These are phyloP conservation scores for Helicostylum pulchrum DNA, from an alignment of 192 early-diverging fungal species.

Conservation along the genomic window DNA sequence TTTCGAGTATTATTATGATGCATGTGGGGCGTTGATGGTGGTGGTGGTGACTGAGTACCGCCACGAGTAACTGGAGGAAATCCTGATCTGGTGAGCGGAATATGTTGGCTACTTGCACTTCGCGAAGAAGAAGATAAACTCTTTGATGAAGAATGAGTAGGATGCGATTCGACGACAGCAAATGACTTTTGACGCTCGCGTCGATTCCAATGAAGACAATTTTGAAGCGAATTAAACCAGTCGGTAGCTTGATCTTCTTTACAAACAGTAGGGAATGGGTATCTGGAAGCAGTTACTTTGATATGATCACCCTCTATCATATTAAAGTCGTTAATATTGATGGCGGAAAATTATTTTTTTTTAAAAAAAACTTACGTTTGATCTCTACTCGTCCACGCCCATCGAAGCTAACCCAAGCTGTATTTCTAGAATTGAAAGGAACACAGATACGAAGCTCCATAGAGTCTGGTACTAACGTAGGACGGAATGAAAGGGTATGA, in stretches of 20 bases:
- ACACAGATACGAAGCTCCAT: conserved; percentile 89
- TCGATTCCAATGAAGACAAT: conserved; percentile 93
- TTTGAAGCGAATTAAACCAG: conserved; percentile 86
- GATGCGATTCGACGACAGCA: conserved; percentile 43
- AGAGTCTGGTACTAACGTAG: conserved; percentile 93
- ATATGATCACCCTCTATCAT: conserved; percentile 82
- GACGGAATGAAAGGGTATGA: conserved; percentile 90
- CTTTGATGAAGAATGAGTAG: neutral
- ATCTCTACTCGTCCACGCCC: conserved; percentile 90
- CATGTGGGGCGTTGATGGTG: neutral
- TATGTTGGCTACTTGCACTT: neutral
- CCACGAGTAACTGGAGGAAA: too few species aligned
- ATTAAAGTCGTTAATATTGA: neutral
- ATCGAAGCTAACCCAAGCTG: conserved; percentile 95
- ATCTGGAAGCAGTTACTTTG: conserved; percentile 78
- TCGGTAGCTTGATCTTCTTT: conserved; percentile 51
- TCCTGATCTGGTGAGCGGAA: neutral
- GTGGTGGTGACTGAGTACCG: neutral
- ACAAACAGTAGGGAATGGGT: conserved; percentile 77
- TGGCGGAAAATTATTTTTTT: neutral
- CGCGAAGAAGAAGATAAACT: neutral
- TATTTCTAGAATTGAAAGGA: conserved; percentile 76
- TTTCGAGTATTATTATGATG: conserved; percentile 1
- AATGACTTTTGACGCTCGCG: conserved; percentile 86
- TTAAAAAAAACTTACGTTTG: conserved; percentile 43